Conservation (phyloP, 1,139 yeast genomes). For the Meyerozyma smithsonii region DNA sequence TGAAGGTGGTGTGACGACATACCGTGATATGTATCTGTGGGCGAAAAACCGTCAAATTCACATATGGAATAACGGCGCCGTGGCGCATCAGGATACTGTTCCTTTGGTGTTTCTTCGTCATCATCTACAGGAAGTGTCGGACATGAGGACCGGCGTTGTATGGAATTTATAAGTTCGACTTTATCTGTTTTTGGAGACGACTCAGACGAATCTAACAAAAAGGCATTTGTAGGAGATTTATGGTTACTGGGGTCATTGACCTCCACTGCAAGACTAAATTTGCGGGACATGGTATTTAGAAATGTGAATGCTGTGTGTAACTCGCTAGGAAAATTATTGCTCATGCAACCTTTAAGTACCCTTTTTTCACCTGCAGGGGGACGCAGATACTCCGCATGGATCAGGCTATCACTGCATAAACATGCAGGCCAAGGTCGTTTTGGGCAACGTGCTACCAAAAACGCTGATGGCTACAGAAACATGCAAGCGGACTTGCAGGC, state of each 20-base stretch:
- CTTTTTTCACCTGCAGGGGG: neutral
- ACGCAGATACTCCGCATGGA: neutral
- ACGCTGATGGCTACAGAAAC: too few species aligned
- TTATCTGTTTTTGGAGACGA: neutral
- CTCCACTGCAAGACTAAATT: conserved; percentile 2
- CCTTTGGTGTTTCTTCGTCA: conserved; percentile 10
- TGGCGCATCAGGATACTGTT: conserved; percentile 5
- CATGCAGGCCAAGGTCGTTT: neutral
- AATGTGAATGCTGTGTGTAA: too few species aligned
- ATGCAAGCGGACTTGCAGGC: too few species aligned
- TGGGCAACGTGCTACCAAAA: neutral
- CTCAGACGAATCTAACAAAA: conserved; percentile 13
- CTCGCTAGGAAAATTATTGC: too few species aligned
- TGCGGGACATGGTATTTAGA: neutral
- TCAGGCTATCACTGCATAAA: neutral
- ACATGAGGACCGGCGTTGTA: conserved; percentile 2
- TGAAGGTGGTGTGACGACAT: neutral
- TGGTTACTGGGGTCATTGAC: conserved; percentile 9
- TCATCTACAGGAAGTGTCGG: neutral
- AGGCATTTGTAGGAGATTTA: conserved; percentile 23
- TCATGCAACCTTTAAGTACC: neutral
- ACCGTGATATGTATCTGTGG: conserved; percentile 7
- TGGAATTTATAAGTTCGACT: neutral
- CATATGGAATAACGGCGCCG: conserved; percentile 17
- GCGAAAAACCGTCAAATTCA: conserved; percentile 19